These are phyloP conservation scores for Neospermospora avenae DNA, from an alignment of 2,329 filamentous ascomycete genomes.

Conservation along the genomic window DNA sequence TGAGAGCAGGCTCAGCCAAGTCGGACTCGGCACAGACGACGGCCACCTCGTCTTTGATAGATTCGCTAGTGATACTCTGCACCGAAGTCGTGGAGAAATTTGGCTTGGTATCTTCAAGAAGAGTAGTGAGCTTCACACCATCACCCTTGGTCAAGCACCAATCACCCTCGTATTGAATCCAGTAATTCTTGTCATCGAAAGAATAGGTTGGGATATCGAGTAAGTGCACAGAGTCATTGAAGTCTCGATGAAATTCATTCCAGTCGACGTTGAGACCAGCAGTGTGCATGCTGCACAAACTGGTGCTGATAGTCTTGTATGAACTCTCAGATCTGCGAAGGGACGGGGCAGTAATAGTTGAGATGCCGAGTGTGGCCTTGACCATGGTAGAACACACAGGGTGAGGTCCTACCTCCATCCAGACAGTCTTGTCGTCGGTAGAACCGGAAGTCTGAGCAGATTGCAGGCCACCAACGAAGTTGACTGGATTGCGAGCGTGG, in stretches of 20 bases:
- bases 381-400: conserved; percentile 67
- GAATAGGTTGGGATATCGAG: conserved; percentile 65
- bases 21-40: conserved; percentile 53
- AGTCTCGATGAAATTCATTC: conserved; percentile 65
- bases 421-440: conserved; percentile 47
- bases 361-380: conserved; percentile 56
- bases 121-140: conserved; percentile 1
- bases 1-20: conserved; percentile 51
- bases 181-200: conserved; percentile 70
- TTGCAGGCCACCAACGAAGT: conserved; percentile 62
- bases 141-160: conserved; percentile 63
- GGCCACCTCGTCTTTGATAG: conserved; percentile 49
- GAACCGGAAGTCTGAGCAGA: conserved; percentile 40
- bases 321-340: conserved; percentile 59
- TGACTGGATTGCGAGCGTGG: conserved; percentile 65
- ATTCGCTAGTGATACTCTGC: conserved; percentile 52
- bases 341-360: conserved; percentile 54
- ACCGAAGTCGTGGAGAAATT: conserved; percentile 55
- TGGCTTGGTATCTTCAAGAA: conserved; percentile 33
- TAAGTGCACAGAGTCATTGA: conserved; percentile 54
- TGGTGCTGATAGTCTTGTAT: conserved; percentile 61
- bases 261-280: conserved; percentile 64
- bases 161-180: conserved; percentile 62
- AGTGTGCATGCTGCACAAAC: conserved; percentile 56
- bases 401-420: conserved; percentile 73